Evolutionary conservation across 2,329 filamentous ascomycete species (phyloP).

Genomic region (Sarocladium oryzae): DNA sequence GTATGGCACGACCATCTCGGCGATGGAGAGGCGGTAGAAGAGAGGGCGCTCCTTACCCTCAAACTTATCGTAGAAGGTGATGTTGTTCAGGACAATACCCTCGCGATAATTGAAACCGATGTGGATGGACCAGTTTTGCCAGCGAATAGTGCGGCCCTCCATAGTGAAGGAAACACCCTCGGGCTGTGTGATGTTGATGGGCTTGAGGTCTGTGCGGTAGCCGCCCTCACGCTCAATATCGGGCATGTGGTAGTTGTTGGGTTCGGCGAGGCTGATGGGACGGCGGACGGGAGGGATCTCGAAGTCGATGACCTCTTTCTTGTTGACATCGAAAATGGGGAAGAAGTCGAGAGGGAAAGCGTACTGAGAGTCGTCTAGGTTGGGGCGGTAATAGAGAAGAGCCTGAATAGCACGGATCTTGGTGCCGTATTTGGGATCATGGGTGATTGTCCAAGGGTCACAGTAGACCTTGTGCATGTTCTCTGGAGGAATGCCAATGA

Average conservation of each 20-base stretch:
- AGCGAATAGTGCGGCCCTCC: conserved; percentile 20
- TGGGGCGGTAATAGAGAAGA: conserved; percentile 72
- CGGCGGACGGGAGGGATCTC: conserved; percentile 34
- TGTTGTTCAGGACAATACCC: conserved; percentile 56
- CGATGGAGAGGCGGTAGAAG: conserved; percentile 53
- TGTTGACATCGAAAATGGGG: conserved; percentile 36
- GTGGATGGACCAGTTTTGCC: conserved; percentile 50
- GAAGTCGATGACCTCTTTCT: conserved; percentile 41
- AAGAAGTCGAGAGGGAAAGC: conserved; percentile 50
- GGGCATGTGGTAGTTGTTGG: conserved; percentile 28
- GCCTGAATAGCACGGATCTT: conserved; percentile 70
- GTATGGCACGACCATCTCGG: conserved; percentile 60
- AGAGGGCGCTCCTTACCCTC: conserved; percentile 48
- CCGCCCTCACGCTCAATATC: conserved; percentile 13
- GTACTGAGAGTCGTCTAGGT: conserved; percentile 60
- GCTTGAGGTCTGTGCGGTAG: conserved; percentile 11
- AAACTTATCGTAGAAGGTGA: conserved; percentile 26
- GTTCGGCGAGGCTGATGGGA: conserved; percentile 31
- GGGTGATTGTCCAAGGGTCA: conserved; percentile 80
- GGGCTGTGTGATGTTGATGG: conserved; percentile 9
- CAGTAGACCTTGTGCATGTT: conserved; percentile 83
- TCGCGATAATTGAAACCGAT: conserved; percentile 60
- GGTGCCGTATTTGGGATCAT: conserved; percentile 70
- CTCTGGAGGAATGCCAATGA: conserved; percentile 59
- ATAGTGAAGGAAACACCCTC: conserved; percentile 10